Percentiles rank a stretch among this genome's conserved stretches.
Evolutionary conservation across 805 yeast species (phyloP).

Genomic region (Danielia oregonensis): DNA sequence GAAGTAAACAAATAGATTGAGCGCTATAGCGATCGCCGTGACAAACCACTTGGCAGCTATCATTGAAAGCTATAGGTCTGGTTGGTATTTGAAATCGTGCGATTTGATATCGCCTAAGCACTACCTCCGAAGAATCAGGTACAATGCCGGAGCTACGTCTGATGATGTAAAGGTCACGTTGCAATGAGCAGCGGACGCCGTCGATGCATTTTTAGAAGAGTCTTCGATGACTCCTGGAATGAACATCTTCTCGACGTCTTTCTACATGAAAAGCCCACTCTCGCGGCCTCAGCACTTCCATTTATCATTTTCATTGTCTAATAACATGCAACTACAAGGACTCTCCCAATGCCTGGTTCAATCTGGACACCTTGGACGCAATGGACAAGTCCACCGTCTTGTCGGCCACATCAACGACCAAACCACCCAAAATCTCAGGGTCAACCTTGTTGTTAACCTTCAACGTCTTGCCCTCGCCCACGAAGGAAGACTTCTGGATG

Average conservation of each 20-base stretch:
- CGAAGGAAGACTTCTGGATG: conserved; percentile 71
- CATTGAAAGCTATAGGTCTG: no score
- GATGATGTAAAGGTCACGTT: no score
- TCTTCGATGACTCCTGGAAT: no score
- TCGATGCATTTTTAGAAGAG: no score
- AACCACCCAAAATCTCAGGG: conserved; percentile 93
- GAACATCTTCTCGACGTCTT: no score
- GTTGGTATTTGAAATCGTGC: no score
- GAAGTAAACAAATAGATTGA: conserved; percentile 67
- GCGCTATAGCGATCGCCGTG: conserved; percentile 37
- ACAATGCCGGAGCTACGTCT: no score
- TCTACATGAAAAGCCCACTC: no score
- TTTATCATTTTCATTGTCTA: not conserved
- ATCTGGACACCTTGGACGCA: conserved; percentile 76
- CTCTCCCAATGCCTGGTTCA: conserved; percentile 85
- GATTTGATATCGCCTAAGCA: no score
- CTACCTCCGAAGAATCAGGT: no score
- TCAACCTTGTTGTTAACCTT: conserved; percentile 78
- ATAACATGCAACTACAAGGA: conserved; percentile 50
- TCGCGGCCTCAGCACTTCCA: no score
- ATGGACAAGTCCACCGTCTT: conserved; percentile 93
- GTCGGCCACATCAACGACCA: conserved; percentile 94
- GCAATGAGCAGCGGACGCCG: no score
- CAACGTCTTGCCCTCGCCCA: conserved; percentile 83
- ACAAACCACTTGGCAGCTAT: conserved; percentile 22